Base-by-base conservation (phyloP, 2,329 filamentous ascomycete genomes). In the Akanthomyces lecanii region DNA sequence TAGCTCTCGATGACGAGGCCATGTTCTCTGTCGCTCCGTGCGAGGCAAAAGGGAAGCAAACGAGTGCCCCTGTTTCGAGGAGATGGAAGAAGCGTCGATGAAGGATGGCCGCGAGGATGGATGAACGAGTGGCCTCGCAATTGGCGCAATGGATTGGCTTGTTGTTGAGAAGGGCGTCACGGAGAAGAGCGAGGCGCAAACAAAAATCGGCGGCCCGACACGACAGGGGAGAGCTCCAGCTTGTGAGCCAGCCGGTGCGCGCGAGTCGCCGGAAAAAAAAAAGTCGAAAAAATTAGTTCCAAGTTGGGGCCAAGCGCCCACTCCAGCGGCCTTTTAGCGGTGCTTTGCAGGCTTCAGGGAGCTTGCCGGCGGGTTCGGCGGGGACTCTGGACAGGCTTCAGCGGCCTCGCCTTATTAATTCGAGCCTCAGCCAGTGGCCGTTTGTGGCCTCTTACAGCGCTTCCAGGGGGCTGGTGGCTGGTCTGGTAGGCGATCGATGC, bases 1-100 rank as follows among this genome's bases (percentile, higher is more conserved):
- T 70, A 69, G 78, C 74, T 75, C 78, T 76, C 63, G 77, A 71
- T 65, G 78, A 75, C 66, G 79, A 79, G 73, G 79, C 78, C 80
- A 82, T 82, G 10, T 48, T 47, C 21, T 21, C 21, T 21, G 21
- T 69, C 68, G 67, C 28, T 58, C 33, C 33, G 47, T 18, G 36
- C 36, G 36, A 12, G 11, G 36, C 36, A 38, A 38, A 12, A 18
- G 21, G 45, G 54, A 7, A n/a, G 21, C 4, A 23, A 28, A n/a
- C n/a, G 55, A 42, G 16, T 11, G 21, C 36, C 12, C 16, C 30
- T 10, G 45, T n/a, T n/a, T 51, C 36, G 47, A 60, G 23, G 18
- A 30, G 47, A 60, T 69, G 72, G 69, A n/a, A n/a, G 18, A 52
- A 10, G 5, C 36, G 47, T 51, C 47, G 25, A 23, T 16, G 28